Conservation (phyloP, 176 grass and related monocot genomes). For the Musa beccarii region DNA sequence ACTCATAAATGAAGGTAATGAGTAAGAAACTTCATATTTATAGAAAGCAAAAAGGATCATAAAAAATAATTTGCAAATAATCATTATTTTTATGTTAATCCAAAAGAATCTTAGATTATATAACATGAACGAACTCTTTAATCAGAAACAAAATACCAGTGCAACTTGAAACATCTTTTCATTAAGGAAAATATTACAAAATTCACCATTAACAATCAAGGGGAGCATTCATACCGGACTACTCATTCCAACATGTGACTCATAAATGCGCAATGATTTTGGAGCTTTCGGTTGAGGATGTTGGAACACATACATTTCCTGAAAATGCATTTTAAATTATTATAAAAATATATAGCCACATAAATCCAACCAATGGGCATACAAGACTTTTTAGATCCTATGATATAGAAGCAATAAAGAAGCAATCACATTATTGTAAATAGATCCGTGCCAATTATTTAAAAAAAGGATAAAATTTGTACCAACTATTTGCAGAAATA, state of each 20-base stretch:
- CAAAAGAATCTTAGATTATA: too few relatives aligned
- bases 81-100: neutral
- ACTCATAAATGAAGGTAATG: too few relatives aligned
- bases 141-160: too few relatives aligned
- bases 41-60: too few relatives aligned
- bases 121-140: too few relatives aligned
- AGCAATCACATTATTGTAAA: neutral
- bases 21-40: too few relatives aligned
- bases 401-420: neutral
- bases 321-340: conserved; percentile 28
- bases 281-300: conserved; percentile 87
- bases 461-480: neutral
- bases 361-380: neutral
- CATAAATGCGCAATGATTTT: conserved; percentile 89
- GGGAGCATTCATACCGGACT: conserved; percentile 54
- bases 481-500: too few relatives aligned
- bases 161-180: neutral
- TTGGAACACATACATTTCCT: conserved; percentile 87
- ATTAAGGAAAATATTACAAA: neutral
- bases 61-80: neutral
- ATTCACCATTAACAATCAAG: conserved; percentile 13
- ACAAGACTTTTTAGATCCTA: neutral
- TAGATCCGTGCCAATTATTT: neutral
- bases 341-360: conserved; percentile 8
- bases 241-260: conserved; percentile 98